Conservation (phyloP, 306 rosid genomes). For the Ochetophila trinervis region DNA sequence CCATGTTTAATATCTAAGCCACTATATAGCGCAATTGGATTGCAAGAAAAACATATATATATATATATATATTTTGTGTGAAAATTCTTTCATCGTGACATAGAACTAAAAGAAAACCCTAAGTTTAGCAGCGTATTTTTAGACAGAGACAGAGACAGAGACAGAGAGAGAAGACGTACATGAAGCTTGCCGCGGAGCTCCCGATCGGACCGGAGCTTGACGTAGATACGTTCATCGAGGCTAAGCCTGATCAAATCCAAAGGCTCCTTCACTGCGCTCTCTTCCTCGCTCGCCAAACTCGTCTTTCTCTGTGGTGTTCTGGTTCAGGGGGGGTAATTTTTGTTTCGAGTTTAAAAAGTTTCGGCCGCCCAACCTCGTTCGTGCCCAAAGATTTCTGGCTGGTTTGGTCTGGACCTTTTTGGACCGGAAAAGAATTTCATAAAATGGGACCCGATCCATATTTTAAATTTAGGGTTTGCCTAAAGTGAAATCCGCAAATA, state of each 20-base stretch:
- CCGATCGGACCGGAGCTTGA: conserved; percentile 92
- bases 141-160: background rate
- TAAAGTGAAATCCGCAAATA: too few relatives aligned
- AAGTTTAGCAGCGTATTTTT: background rate
- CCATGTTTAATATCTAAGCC: too few relatives aligned
- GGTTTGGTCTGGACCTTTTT: too few relatives aligned
- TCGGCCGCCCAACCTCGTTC: too few relatives aligned
- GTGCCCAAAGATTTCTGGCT: too few relatives aligned
- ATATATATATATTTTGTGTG: too few relatives aligned
- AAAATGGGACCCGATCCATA: too few relatives aligned
- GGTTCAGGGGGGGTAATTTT: too few relatives aligned
- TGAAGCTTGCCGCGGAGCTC: conserved; percentile 99
- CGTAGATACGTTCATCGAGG: conserved; percentile 98
- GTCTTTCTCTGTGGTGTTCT: background rate
- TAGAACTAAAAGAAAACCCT: background rate
- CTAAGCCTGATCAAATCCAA: conserved; percentile 96
- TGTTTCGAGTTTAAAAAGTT: too few relatives aligned
- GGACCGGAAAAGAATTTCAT: too few relatives aligned
- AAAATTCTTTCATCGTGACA: background rate
- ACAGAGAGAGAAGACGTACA: conserved; percentile 31
- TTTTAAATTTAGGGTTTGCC: too few relatives aligned
- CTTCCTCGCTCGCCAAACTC: conserved; percentile 81
- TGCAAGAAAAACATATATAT: background rate
- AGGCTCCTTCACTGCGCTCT: conserved; percentile 98
- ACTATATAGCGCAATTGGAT: background rate